A percentile compares a stretch with the other conserved stretches of the same genome.
phyloP scores from a whole-genome alignment of 495 filamentous ascomycete genomes.

The Penicillium riverlandense region DNA sequence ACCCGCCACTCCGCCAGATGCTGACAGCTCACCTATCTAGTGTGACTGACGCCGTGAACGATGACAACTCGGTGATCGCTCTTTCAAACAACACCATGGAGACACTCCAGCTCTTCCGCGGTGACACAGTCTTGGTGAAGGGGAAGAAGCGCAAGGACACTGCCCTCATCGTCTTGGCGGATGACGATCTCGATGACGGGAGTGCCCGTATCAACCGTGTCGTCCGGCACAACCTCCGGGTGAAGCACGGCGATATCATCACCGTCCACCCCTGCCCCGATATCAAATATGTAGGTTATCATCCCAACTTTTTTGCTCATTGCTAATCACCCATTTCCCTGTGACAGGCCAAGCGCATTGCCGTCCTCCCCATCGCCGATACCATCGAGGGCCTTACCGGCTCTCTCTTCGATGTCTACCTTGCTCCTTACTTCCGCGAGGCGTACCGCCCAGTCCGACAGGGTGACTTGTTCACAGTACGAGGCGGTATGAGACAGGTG shows the following conservation, averaged over 20 bases:
- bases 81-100: slow-evolving; percentile 99
- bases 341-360: slow-evolving; percentile 89
- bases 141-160: slow-evolving; percentile 99
- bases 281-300: slow-evolving; percentile 90
- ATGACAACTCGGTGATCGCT: slow-evolving; percentile 99
- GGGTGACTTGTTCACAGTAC: slow-evolving; percentile 93
- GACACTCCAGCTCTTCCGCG: slow-evolving; percentile 92
- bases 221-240: slow-evolving; percentile 93
- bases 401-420: slow-evolving; percentile 97
- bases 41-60: slow-evolving; percentile 95
- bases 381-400: slow-evolving; percentile 96
- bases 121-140: slow-evolving; percentile 94
- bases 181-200: slow-evolving; percentile 97
- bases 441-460: slow-evolving; percentile 94
- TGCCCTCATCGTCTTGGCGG: slow-evolving; percentile 91
- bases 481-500: slow-evolving; percentile 96
- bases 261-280: slow-evolving; percentile 99
- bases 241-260: slow-evolving; percentile 96
- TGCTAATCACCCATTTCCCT: slow-evolving; percentile 6
- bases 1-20: slow-evolving; percentile 3
- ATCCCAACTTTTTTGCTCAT: background rate
- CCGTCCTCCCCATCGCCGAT: slow-evolving; percentile 95
- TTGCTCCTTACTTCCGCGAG: slow-evolving; percentile 98
- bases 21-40: slow-evolving; percentile 43
- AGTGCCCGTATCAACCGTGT: slow-evolving; percentile 96